A percentile compares a stretch with the other conserved stretches of the same genome.
phyloP scores from a whole-genome alignment of 2,329 filamentous ascomycete genomes.

The Nigrograna mackinnonii region DNA sequence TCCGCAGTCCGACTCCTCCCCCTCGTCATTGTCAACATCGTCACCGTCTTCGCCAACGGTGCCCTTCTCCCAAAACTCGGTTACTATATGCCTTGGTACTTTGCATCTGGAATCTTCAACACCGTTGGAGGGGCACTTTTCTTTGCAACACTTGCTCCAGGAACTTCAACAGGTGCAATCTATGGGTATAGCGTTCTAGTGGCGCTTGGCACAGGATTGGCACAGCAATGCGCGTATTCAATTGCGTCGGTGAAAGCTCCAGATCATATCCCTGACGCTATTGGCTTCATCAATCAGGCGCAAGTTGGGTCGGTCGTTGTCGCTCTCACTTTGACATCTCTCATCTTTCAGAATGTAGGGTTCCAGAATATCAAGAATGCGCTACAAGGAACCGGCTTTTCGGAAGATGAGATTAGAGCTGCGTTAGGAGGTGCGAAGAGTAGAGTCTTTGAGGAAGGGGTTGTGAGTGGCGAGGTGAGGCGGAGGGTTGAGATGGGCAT shows the following conservation, averaged over 20 bases:
- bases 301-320: constrained; percentile 27
- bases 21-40: constrained; percentile 18
- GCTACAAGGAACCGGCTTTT: not conserved
- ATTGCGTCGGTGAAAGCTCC: constrained; percentile 13
- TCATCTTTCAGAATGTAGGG: constrained; percentile 31
- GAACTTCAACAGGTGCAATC: not conserved
- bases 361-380: not conserved
- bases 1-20: constrained; percentile 28
- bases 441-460: not conserved
- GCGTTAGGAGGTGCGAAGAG: not conserved
- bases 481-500: not conserved
- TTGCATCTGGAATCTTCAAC: constrained; percentile 10
- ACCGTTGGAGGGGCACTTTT: constrained; percentile 19
- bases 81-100: constrained; percentile 25
- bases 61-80: constrained; percentile 16
- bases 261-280: constrained; percentile 10
- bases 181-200: constrained; percentile 26
- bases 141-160: constrained; percentile 1
- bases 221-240: constrained; percentile 20
- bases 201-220: constrained; percentile 18
- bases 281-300: constrained; percentile 22
- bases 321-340: constrained; percentile 22
- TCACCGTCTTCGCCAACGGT: constrained; percentile 19
- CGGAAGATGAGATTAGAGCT: not conserved
- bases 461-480: not conserved